A percentile compares a stretch with the other conserved stretches of the same genome.
Conservation (phyloP, 371 early-diverging fungal species). For the Lichtheimia ornata region DNA sequence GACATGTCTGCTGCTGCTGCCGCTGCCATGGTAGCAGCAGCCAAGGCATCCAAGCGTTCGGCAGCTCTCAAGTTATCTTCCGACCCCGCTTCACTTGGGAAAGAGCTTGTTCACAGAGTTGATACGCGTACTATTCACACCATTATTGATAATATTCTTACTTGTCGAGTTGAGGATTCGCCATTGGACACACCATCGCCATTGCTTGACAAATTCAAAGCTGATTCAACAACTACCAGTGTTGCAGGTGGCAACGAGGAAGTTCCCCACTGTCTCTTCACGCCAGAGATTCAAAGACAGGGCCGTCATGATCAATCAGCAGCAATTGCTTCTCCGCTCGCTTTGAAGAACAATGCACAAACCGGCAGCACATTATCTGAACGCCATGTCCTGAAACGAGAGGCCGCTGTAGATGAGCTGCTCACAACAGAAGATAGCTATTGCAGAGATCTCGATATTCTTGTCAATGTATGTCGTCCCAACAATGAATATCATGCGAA, state of each 20-base stretch:
- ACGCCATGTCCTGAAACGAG: background rate
- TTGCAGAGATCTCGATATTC: slow-evolving; percentile 31
- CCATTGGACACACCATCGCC: too few relatives aligned
- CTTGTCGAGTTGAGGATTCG: too few relatives aligned
- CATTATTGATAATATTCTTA: background rate
- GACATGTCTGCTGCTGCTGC: slow-evolving; percentile 19
- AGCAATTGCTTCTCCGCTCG: too few relatives aligned
- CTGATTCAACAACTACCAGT: too few relatives aligned
- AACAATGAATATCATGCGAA: background rate
- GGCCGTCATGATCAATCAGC: too few relatives aligned
- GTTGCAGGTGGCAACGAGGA: background rate
- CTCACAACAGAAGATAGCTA: slow-evolving; percentile 43
- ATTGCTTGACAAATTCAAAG: too few relatives aligned
- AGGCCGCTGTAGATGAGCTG: slow-evolving; percentile 31
- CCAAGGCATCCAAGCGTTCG: slow-evolving; percentile 16
- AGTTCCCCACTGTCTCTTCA: background rate
- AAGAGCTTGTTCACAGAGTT: slow-evolving; percentile 4
- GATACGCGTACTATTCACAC: slow-evolving; percentile 3
- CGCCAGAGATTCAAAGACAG: background rate
- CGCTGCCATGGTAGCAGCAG: slow-evolving; percentile 25
- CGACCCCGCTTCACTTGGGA: slow-evolving; percentile 2
- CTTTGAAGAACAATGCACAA: too few relatives aligned
- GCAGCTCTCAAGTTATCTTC: background rate
- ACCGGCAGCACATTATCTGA: slow-evolving; percentile 2
- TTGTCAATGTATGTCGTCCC: slow-evolving; percentile 32